Evolutionary conservation across 805 yeast genomes (phyloP).

Genomic region (Zygosaccharomyces bailii): DNA sequence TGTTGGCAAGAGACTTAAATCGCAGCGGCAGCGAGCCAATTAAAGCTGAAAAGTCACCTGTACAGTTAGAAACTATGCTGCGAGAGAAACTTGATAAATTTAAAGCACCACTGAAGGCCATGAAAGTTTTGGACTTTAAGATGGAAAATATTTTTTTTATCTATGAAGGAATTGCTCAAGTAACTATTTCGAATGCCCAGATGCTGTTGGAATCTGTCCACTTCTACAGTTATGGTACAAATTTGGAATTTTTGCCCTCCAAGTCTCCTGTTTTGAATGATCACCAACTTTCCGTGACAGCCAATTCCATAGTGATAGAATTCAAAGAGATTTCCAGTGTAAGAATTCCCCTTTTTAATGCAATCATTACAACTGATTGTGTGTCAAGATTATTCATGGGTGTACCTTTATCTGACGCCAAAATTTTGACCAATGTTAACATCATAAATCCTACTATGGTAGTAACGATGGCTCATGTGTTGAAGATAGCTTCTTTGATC

Average conservation of each 20-base stretch:
- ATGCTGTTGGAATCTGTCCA: conserved; percentile 26
- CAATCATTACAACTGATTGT: conserved; percentile 29
- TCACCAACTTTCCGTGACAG: conserved; percentile 31
- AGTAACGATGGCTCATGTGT: conserved; percentile 22
- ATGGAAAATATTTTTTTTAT: conserved; percentile 29
- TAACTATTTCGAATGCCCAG: conserved; percentile 30
- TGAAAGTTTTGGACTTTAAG: conserved; percentile 31
- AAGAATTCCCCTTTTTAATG: conserved; percentile 32
- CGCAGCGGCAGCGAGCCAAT: not conserved
- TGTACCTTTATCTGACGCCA: conserved; percentile 19
- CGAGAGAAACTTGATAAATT: not conserved
- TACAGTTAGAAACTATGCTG: conserved; percentile 6
- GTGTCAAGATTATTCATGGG: conserved; percentile 21
- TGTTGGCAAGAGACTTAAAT: not conserved
- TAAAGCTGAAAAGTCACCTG: not conserved
- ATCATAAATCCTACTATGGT: conserved; percentile 32
- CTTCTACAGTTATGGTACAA: conserved; percentile 21
- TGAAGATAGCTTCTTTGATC: conserved; percentile 12
- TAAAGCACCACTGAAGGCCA: conserved; percentile 13
- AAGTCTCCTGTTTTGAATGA: conserved; percentile 18
- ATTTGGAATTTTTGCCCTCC: conserved; percentile 24
- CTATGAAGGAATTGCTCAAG: conserved; percentile 13
- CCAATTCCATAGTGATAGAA: conserved; percentile 23
- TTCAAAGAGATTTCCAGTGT: conserved; percentile 22
- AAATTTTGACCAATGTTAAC: conserved; percentile 24